These are phyloP conservation scores for Fusarium neocosmosporiellum DNA, from an alignment of 2,329 filamentous ascomycete genomes.

Conservation along the genomic window DNA sequence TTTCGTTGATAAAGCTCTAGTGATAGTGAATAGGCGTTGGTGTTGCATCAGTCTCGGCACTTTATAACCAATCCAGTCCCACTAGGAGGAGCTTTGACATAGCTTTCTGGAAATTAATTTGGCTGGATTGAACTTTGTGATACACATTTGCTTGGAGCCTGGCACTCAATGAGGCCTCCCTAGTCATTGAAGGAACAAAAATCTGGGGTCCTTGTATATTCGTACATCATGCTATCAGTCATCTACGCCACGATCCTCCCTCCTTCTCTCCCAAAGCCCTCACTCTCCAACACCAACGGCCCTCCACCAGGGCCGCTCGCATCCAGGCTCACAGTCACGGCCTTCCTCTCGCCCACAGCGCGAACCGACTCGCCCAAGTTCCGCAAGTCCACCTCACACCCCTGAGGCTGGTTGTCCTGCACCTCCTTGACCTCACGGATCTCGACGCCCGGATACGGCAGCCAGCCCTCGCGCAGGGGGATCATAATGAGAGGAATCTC, in stretches of 20 bases:
- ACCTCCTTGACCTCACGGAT: slow-evolving; percentile 69
- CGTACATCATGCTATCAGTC: not conserved
- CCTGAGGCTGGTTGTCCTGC: slow-evolving; percentile 42
- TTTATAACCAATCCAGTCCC: too few relatives aligned
- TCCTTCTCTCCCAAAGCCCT: slow-evolving; percentile 49
- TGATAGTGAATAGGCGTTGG: too few relatives aligned
- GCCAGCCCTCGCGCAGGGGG: slow-evolving; percentile 79
- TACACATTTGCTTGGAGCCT: too few relatives aligned
- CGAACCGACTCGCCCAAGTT: slow-evolving; percentile 82
- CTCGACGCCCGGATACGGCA: slow-evolving; percentile 83
- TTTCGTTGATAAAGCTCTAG: too few relatives aligned
- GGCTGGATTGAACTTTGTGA: too few relatives aligned
- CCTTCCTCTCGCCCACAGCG: slow-evolving; percentile 76
- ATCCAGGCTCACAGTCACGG: slow-evolving; percentile 79
- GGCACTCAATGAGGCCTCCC: not conserved
- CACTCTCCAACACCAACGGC: slow-evolving; percentile 74
- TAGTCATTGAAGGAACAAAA: not conserved
- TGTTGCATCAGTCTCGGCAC: too few relatives aligned
- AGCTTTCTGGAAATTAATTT: too few relatives aligned
- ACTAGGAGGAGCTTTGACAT: too few relatives aligned
- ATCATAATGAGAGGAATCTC: slow-evolving; percentile 80
- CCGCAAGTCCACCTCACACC: slow-evolving; percentile 83
- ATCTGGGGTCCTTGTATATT: not conserved
- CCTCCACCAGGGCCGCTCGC: slow-evolving; percentile 73
- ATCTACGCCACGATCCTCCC: slow-evolving; percentile 53